Evolutionary conservation across 257 asterid genomes (phyloP).

Genomic region (Lithospermum erythrorhizon): DNA sequence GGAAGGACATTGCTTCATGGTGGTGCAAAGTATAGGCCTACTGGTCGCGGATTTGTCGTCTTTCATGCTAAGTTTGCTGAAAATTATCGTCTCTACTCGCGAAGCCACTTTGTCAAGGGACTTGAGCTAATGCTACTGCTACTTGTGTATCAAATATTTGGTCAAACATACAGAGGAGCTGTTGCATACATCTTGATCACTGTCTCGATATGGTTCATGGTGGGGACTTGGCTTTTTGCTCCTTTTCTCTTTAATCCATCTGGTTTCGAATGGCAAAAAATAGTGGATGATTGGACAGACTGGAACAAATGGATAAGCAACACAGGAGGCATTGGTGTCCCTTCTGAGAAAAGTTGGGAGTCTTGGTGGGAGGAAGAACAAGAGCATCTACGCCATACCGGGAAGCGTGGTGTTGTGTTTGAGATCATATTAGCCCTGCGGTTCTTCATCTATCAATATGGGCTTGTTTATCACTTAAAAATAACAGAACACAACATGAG

Average conservation of each 20-base stretch:
- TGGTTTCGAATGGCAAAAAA: slow-evolving; percentile 99
- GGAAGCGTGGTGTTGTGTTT: slow-evolving; percentile 66
- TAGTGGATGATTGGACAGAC: slow-evolving; percentile 93
- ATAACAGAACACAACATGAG: slow-evolving; percentile 43
- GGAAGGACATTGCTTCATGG: slow-evolving; percentile 96
- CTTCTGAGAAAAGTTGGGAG: slow-evolving; percentile 96
- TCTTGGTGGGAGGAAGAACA: slow-evolving; percentile 99
- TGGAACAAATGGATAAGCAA: slow-evolving; percentile 98
- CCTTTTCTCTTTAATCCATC: slow-evolving; percentile 98
- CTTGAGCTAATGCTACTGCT: slow-evolving; percentile 81
- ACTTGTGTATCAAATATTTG: slow-evolving; percentile 74
- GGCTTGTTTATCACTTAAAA: slow-evolving; percentile 83
- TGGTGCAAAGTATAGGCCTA: slow-evolving; percentile 83
- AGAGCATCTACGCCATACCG: slow-evolving; percentile 90
- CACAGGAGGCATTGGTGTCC: slow-evolving; percentile 96
- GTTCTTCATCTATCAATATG: slow-evolving; percentile 87
- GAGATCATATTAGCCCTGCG: slow-evolving; percentile 68
- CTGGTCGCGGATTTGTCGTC: slow-evolving; percentile 97
- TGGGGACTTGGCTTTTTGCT: slow-evolving; percentile 96
- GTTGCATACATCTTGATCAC: slow-evolving; percentile 73
- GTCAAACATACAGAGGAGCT: slow-evolving; percentile 56
- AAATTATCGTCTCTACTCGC: slow-evolving; percentile 87
- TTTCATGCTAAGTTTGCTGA: slow-evolving; percentile 95
- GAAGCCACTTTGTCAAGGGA: slow-evolving; percentile 95
- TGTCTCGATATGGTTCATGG: slow-evolving; percentile 95